Conservation (phyloP, 805 yeast genomes). For the Cyberlindnera japonica region DNA sequence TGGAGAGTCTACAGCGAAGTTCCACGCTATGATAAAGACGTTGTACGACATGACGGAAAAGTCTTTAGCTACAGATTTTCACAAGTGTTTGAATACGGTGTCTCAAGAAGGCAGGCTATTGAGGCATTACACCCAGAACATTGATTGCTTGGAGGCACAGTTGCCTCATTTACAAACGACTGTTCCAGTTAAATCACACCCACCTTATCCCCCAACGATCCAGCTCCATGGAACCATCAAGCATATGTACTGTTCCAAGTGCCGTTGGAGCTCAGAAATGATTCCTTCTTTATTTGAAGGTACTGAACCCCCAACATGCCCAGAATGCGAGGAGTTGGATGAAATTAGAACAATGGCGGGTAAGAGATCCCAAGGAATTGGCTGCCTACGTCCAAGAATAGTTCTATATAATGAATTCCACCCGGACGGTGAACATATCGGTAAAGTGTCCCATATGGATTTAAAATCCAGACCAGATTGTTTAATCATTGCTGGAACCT, state of each 20-base stretch:
- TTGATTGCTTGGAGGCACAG: slow-evolving; percentile 72
- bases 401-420: slow-evolving; percentile 72
- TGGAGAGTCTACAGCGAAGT: slow-evolving; percentile 53
- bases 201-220: slow-evolving; percentile 53
- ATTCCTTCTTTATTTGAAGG: slow-evolving; percentile 48
- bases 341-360: slow-evolving; percentile 55
- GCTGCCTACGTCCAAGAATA: slow-evolving; percentile 60
- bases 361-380: slow-evolving; percentile 59
- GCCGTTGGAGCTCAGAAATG: slow-evolving; percentile 54
- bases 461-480: slow-evolving; percentile 68
- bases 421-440: slow-evolving; percentile 87
- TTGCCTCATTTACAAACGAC: slow-evolving; percentile 46
- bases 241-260: slow-evolving; percentile 71
- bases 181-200: slow-evolving; percentile 43
- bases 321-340: slow-evolving; percentile 60
- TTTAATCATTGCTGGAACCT: slow-evolving; percentile 77
- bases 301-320: slow-evolving; percentile 52
- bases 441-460: slow-evolving; percentile 68
- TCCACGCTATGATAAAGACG: slow-evolving; percentile 70
- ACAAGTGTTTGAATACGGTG: slow-evolving; percentile 54
- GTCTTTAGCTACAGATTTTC: slow-evolving; percentile 74
- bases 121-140: slow-evolving; percentile 83
- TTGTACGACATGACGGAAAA: slow-evolving; percentile 50
- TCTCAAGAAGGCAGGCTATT: slow-evolving; percentile 61
- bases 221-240: slow-evolving; percentile 85